phyloP scores from a whole-genome alignment of 306 rosid species.

The Inga leiocalycina region DNA sequence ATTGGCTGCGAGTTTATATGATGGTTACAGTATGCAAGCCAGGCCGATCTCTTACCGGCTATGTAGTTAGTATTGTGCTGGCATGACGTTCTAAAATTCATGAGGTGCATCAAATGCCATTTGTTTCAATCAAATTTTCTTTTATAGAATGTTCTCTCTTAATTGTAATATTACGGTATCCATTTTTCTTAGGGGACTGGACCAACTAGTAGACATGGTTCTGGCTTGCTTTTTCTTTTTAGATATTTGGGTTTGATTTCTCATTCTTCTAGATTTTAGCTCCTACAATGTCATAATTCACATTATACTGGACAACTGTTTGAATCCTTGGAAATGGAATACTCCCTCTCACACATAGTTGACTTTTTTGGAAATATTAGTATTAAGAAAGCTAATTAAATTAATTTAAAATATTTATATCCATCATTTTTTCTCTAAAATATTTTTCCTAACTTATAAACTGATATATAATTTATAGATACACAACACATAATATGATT shows the following conservation, averaged over 20 bases:
- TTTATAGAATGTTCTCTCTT: background rate
- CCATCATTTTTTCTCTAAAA: too few species aligned
- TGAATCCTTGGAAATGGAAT: background rate
- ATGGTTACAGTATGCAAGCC: background rate
- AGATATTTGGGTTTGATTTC: background rate
- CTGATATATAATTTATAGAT: too few species aligned
- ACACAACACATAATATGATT: too few species aligned
- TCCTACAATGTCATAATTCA: background rate
- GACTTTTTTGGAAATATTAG: too few species aligned
- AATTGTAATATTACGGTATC: background rate
- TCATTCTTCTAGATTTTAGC: background rate
- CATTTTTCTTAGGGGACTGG: background rate
- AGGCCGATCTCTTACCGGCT: conserved; percentile 10
- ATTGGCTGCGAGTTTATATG: too few species aligned
- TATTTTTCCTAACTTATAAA: too few species aligned
- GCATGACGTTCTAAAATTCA: background rate
- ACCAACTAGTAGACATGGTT: background rate
- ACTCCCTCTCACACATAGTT: too few species aligned
- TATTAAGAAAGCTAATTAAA: too few species aligned
- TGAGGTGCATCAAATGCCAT: conserved; percentile 3
- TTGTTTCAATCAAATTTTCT: conserved; percentile 9
- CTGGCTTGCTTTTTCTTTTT: background rate
- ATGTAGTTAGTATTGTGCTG: conserved; percentile 17
- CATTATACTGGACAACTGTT: background rate
- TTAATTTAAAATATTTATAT: too few species aligned